These are phyloP conservation scores for Plasmodium cynomolgi DNA, from an alignment of 169 alveolate species.

Conservation along the genomic window DNA sequence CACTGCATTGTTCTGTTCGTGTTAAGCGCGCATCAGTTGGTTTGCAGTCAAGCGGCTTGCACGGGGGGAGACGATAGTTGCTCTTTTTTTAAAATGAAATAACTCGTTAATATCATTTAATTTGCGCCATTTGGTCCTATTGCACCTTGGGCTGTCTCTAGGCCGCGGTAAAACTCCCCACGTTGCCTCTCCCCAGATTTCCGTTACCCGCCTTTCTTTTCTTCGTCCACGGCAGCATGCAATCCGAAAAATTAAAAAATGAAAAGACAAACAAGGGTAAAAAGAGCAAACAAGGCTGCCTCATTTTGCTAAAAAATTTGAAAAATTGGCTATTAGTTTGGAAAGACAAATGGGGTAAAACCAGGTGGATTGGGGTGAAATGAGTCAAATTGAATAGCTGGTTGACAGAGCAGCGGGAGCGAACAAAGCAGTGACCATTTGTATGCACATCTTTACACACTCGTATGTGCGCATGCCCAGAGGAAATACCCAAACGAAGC, in stretches of 20 bases:
- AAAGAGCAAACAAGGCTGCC: not conserved
- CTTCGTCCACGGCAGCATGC: slow-evolving; percentile 69
- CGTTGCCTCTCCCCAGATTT: not conserved
- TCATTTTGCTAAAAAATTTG: slow-evolving; percentile 11
- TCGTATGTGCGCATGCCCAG: not conserved
- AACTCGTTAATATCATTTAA: not conserved
- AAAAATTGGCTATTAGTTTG: not conserved
- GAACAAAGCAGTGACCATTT: not conserved
- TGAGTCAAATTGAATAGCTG: not conserved
- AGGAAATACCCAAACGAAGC: not conserved
- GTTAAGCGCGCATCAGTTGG: not conserved
- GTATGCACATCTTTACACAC: not conserved
- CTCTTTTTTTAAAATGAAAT: not conserved
- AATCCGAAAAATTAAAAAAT: slow-evolving; percentile 11
- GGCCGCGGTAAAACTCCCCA: not conserved
- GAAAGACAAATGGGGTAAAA: not conserved
- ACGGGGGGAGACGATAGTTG: not conserved
- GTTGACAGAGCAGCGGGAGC: not conserved
- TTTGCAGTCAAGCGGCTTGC: not conserved
- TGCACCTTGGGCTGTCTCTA: not conserved
- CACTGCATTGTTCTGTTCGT: not conserved
- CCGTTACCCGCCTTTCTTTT: slow-evolving; percentile 53
- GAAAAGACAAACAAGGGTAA: slow-evolving; percentile 3
- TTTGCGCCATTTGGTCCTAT: not conserved
- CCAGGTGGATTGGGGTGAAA: not conserved